A percentile compares a stretch with the other conserved stretches of the same genome.
Evolutionary conservation across 106 monocot species (phyloP).

Genomic region (Ottelia alismoides): DNA sequence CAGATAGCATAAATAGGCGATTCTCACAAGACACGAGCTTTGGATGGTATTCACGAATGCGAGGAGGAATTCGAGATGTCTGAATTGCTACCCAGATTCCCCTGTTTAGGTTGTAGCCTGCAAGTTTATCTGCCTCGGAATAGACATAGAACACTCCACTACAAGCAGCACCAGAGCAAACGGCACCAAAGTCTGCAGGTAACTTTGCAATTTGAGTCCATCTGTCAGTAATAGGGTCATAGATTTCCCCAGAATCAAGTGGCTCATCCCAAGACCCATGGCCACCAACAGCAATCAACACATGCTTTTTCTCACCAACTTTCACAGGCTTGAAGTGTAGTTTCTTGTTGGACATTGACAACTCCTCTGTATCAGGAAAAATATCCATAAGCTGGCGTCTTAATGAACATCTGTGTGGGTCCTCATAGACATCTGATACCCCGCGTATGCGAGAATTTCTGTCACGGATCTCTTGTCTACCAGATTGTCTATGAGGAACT

Average conservation of each 20-base stretch:
- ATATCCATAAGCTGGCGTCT: conserved; percentile 36
- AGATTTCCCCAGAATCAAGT: conserved; percentile 68
- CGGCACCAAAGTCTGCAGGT: conserved; percentile 53
- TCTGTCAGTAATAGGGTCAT: conserved; percentile 41
- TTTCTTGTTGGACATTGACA: conserved; percentile 11
- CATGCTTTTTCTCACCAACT: conserved; percentile 14
- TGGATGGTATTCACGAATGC: conserved; percentile 46
- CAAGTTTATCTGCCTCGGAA: conserved; percentile 44
- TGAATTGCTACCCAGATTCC: conserved; percentile 57
- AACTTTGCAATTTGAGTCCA: conserved; percentile 54
- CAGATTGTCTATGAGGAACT: conserved; percentile 11
- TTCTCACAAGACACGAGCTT: conserved; percentile 44
- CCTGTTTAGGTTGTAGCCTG: conserved; percentile 43
- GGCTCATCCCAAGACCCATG: conserved; percentile 54
- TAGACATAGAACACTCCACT: conserved; percentile 50
- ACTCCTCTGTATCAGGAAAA: conserved; percentile 15
- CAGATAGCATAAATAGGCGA: conserved; percentile 61
- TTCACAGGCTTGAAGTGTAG: background rate
- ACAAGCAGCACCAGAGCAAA: conserved; percentile 62
- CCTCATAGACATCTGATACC: conserved; percentile 58
- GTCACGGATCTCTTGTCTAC: background rate
- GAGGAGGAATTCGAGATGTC: conserved; percentile 26
- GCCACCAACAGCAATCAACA: conserved; percentile 70
- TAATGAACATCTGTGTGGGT: conserved; percentile 53
- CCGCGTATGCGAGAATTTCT: conserved; percentile 15